Evolutionary conservation across 2,329 filamentous ascomycete species (phyloP).

Genomic region (Hypoxylon sp.): DNA sequence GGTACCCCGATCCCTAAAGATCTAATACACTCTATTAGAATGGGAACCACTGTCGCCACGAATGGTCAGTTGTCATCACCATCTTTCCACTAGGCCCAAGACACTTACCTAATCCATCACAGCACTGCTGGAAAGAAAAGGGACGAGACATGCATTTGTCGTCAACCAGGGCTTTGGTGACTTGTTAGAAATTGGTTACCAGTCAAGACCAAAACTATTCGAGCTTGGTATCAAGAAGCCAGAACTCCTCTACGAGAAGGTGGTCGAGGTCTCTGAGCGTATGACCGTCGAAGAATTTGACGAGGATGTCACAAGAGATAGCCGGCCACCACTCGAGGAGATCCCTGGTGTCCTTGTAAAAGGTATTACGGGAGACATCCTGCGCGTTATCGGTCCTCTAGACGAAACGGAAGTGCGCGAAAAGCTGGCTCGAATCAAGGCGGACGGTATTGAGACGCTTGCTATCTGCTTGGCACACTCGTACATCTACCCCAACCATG

Average conservation of each 20-base stretch:
- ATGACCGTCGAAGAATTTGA: constrained; percentile 48
- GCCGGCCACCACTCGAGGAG: constrained; percentile 31
- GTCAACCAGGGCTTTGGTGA: constrained; percentile 72
- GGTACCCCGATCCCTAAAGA: constrained; percentile 55
- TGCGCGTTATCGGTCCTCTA: constrained; percentile 43
- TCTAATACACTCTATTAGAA: constrained; percentile 52
- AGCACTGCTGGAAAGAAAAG: constrained; percentile 73
- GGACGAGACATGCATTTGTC: constrained; percentile 78
- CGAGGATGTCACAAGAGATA: constrained; percentile 39
- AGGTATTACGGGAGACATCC: constrained; percentile 40
- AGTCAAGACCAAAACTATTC: constrained; percentile 47
- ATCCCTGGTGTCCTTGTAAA: constrained; percentile 41
- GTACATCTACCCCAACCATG: constrained; percentile 78
- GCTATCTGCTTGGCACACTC: constrained; percentile 66
- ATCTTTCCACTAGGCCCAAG: constrained; percentile 72
- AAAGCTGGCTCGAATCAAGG: constrained; percentile 29
- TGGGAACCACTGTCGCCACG: constrained; percentile 44
- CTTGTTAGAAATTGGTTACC: constrained; percentile 47
- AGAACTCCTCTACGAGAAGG: constrained; percentile 43
- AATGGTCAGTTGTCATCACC: constrained; percentile 36
- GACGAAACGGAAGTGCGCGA: constrained; percentile 29
- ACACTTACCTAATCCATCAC: constrained; percentile 78
- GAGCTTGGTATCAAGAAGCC: constrained; percentile 47
- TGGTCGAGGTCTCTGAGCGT: constrained; percentile 47
- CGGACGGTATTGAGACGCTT: constrained; percentile 35